These are phyloP conservation scores for Mytilinidion resinicola DNA, from an alignment of 495 filamentous ascomycete species.

Conservation along the genomic window DNA sequence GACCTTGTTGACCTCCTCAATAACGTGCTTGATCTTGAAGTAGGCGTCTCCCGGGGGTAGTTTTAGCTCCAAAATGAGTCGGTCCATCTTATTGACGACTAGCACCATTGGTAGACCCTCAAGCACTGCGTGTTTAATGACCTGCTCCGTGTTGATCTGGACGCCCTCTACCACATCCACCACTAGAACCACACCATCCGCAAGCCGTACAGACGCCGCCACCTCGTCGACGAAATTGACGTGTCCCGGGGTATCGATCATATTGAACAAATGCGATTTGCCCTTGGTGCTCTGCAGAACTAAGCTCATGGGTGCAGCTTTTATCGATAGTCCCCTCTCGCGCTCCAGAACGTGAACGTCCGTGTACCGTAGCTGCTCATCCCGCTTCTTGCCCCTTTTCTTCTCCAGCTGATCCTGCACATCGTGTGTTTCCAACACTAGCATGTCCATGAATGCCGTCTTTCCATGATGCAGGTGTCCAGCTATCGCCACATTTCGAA, in stretches of 20 bases:
- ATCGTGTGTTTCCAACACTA: conserved; percentile 91
- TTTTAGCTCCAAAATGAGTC: conserved; percentile 89
- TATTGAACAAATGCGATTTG: conserved; percentile 94
- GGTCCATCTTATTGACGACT: conserved; percentile 95
- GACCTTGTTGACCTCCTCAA: conserved; percentile 94
- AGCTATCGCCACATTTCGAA: conserved; percentile 82
- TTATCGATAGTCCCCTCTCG: conserved; percentile 87
- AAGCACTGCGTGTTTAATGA: conserved; percentile 90
- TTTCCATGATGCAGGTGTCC: conserved; percentile 97
- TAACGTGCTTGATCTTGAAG: conserved; percentile 96
- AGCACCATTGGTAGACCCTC: conserved; percentile 84
- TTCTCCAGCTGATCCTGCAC: conserved; percentile 70
- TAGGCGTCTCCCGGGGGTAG: conserved; percentile 93
- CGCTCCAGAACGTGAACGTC: conserved; percentile 85
- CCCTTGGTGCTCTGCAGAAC: conserved; percentile 79
- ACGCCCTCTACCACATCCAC: conserved; percentile 98
- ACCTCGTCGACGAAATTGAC: conserved; percentile 98
- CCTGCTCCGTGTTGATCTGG: conserved; percentile 91
- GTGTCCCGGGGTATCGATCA: conserved; percentile 93
- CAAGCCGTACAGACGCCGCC: conserved; percentile 76
- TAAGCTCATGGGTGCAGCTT: conserved; percentile 89
- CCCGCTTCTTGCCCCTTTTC: conserved; percentile 69
- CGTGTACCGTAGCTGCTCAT: conserved; percentile 91
- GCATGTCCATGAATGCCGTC: conserved; percentile 97
- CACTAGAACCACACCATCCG: conserved; percentile 85